These are phyloP conservation scores for Polymyxa betae DNA, from an alignment of 208 protist species.

Conservation along the genomic window DNA sequence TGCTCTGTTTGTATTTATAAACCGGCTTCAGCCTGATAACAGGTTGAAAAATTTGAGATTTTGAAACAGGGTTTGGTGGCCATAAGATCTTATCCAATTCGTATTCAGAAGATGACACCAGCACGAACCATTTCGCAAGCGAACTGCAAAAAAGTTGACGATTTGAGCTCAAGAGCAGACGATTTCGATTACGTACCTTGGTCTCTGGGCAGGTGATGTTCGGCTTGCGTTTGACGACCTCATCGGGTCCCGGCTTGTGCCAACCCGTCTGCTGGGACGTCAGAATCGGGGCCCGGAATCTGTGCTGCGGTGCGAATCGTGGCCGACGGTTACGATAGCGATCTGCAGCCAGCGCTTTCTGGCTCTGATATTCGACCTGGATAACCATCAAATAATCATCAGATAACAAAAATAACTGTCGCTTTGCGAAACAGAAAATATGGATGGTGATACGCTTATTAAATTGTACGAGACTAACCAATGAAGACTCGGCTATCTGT, in stretches of 20 bases:
- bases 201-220: constrained; percentile 53
- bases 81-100: too few relatives aligned
- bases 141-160: not conserved
- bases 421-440: too few relatives aligned
- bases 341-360: constrained; percentile 2
- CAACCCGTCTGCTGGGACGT: constrained; percentile 28
- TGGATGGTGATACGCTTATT: too few relatives aligned
- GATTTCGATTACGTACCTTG: not conserved
- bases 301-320: not conserved
- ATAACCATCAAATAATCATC: too few relatives aligned
- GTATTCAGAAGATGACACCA: constrained; percentile 35
- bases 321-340: constrained; percentile 11
- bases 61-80: too few relatives aligned
- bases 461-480: not conserved
- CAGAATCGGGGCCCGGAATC: constrained; percentile 9
- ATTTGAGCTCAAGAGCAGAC: not conserved
- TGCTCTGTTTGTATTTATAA: too few relatives aligned
- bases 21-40: too few relatives aligned
- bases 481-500: not conserved
- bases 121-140: constrained; percentile 6
- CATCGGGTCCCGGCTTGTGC: constrained; percentile 11
- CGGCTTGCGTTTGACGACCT: not conserved
- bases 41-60: too few relatives aligned
- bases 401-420: too few relatives aligned
- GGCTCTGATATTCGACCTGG: constrained; percentile 18